Evolutionary conservation across 2,329 filamentous ascomycete genomes (phyloP).

Genomic region (Podosphaera fusca): DNA sequence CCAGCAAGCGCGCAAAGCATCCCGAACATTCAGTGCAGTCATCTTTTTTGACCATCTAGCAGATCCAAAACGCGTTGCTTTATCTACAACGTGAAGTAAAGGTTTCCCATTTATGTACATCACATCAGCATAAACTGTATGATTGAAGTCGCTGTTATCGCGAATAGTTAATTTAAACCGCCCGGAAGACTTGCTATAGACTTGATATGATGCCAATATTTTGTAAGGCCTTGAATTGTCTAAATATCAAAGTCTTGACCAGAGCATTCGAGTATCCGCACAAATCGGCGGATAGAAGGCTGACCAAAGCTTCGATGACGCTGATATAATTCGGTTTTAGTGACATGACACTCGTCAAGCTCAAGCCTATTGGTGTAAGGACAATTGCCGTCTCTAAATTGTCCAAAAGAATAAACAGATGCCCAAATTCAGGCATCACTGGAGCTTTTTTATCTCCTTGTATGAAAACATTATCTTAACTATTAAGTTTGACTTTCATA

Average conservation of each 20-base stretch:
- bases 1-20: too few relatives aligned
- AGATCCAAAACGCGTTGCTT: too few relatives aligned
- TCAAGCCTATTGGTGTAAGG: neutral
- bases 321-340: neutral
- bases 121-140: slow-evolving; percentile 1
- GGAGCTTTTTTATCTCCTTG: neutral
- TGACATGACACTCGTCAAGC: neutral
- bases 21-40: too few relatives aligned
- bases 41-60: too few relatives aligned
- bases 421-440: neutral
- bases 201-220: neutral
- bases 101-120: neutral
- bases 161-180: neutral
- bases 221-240: neutral
- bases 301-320: neutral
- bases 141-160: slow-evolving; percentile 1
- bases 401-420: neutral
- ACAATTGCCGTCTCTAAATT: neutral
- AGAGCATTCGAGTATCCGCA: neutral
- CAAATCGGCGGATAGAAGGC: neutral
- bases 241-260: neutral
- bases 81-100: too few relatives aligned
- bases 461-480: neutral
- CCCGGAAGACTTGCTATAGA: neutral
- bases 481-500: too few relatives aligned